A percentile compares a stretch with the other conserved stretches of the same genome.
Conservation (phyloP, 352 stramenopile species). For the Pythium sp. region DNA sequence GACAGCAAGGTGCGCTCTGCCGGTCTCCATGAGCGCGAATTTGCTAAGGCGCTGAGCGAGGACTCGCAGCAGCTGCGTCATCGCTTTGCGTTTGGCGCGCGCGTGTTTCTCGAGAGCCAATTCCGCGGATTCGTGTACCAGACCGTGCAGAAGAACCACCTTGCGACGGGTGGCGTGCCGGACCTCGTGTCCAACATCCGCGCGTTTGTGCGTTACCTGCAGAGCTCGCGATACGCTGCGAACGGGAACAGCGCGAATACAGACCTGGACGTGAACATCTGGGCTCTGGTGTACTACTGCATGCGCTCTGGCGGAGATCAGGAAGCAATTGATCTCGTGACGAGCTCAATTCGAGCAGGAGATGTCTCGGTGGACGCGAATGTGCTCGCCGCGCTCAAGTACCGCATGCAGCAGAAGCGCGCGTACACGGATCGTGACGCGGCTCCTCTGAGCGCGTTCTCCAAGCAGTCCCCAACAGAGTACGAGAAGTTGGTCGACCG, state of each 20-base stretch:
- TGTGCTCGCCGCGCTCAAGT: constrained; percentile 58
- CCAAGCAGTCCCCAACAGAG: constrained; percentile 65
- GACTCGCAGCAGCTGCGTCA: constrained; percentile 45
- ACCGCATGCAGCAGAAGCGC: constrained; percentile 60
- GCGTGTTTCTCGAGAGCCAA: constrained; percentile 75
- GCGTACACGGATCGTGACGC: constrained; percentile 36
- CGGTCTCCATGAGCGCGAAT: constrained; percentile 58
- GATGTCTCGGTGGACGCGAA: constrained; percentile 51
- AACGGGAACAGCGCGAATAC: constrained; percentile 23
- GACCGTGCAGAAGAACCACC: constrained; percentile 69
- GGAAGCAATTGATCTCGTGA: constrained; percentile 61
- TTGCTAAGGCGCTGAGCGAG: constrained; percentile 32
- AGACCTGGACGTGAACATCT: constrained; percentile 49
- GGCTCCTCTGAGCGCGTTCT: constrained; percentile 46
- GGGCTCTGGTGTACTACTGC: constrained; percentile 80
- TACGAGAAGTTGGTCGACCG: constrained; percentile 61
- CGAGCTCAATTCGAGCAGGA: constrained; percentile 34
- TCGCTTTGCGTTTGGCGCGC: constrained; percentile 63
- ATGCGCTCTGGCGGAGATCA: constrained; percentile 69
- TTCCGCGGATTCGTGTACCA: constrained; percentile 78
- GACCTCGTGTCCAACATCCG: constrained; percentile 68
- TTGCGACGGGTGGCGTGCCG: constrained; percentile 68
- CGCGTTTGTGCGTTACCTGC: constrained; percentile 76
- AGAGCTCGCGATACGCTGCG: constrained; percentile 60
- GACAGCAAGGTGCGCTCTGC: constrained; percentile 32